phyloP scores from a whole-genome alignment of 2,329 filamentous ascomycete genomes.

The Fusarium devonianum region DNA sequence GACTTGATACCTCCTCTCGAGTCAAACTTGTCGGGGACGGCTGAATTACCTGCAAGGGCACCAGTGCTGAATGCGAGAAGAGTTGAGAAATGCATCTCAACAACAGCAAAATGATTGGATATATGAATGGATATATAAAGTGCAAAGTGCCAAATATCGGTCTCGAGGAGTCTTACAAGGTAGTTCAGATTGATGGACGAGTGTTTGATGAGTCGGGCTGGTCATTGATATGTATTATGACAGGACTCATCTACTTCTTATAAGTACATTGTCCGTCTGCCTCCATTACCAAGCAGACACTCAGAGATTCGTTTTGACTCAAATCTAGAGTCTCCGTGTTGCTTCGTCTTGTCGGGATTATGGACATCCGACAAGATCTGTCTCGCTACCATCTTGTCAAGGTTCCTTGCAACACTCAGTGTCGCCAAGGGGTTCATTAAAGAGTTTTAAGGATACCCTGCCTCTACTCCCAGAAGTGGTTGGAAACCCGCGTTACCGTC shows the following conservation, averaged over 20 bases:
- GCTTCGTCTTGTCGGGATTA: constrained; percentile 4
- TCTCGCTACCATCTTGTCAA: constrained; percentile 21
- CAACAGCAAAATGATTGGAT: background rate
- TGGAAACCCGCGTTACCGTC: background rate
- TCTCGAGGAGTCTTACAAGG: no score
- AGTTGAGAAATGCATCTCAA: constrained; percentile 29
- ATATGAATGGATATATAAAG: background rate
- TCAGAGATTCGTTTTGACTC: no score
- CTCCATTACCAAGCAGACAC: no score
- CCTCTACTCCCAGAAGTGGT: background rate
- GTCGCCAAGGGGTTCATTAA: constrained; percentile 21
- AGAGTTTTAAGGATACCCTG: constrained; percentile 32
- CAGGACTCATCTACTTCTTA: background rate
- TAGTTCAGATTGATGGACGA: no score
- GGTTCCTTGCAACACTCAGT: constrained; percentile 24
- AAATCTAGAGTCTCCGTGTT: no score
- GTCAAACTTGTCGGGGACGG: no score
- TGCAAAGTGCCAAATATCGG: no score
- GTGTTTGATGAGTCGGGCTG: background rate
- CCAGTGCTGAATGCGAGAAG: constrained; percentile 28
- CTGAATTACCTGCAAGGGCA: constrained; percentile 34
- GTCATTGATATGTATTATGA: background rate
- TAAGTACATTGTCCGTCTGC: no score
- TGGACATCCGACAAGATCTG: constrained; percentile 16
- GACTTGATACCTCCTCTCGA: no score